phyloP scores from a whole-genome alignment of 441 rosid genomes.

The Pelargonium myrrhifolium region DNA sequence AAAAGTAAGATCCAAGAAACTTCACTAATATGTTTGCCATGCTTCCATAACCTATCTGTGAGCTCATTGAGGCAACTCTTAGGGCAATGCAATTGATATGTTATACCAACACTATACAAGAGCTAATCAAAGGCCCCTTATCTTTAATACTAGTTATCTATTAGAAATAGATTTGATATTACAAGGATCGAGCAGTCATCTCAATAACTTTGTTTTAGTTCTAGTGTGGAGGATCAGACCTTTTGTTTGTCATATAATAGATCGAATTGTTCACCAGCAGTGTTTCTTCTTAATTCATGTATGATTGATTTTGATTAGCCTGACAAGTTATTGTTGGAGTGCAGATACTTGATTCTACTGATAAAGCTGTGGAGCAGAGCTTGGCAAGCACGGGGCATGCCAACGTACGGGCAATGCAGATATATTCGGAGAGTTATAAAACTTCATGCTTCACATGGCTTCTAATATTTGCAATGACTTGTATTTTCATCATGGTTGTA shows the following conservation, averaged over 20 bases:
- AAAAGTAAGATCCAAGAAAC: constrained; percentile 33
- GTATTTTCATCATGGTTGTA: constrained; percentile 78
- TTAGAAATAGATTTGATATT: background rate
- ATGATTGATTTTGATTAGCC: background rate
- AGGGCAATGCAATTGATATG: background rate
- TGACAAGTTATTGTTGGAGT: constrained; percentile 12
- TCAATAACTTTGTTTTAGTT: background rate
- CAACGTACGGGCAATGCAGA: constrained; percentile 50
- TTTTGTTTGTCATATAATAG: background rate
- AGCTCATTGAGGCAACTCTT: background rate
- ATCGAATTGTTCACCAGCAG: background rate
- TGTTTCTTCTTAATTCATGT: background rate
- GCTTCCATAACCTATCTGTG: background rate
- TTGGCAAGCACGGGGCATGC: constrained; percentile 74
- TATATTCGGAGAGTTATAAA: constrained; percentile 63
- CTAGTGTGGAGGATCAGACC: background rate
- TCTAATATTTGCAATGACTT: constrained; percentile 56
- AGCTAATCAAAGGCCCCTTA: background rate
- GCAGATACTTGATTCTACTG: constrained; percentile 87
- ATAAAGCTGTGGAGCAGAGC: constrained; percentile 80
- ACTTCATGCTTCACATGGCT: constrained; percentile 89
- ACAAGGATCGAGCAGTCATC: background rate
- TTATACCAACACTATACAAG: too few relatives aligned
- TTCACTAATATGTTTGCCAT: background rate
- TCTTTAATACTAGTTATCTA: background rate